Evolutionary conservation across 176 grass and related monocot species (phyloP).

Genomic region (Secale cereale): DNA sequence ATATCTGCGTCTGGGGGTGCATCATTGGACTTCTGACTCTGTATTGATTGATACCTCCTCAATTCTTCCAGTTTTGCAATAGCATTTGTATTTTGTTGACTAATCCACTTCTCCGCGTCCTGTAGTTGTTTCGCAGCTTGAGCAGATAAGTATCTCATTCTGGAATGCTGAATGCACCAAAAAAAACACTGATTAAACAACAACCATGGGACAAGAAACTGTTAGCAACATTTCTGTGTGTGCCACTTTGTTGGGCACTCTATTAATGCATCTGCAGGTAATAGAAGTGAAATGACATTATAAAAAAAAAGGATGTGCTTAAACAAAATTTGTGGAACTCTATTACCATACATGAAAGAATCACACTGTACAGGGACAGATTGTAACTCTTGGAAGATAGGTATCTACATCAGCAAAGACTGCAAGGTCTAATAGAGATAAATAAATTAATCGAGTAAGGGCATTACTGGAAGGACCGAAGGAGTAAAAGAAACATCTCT

Average conservation of each 20-base stretch:
- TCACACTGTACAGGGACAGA: not conserved
- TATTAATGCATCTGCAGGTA: not conserved
- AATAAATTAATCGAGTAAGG: not conserved
- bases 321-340: not conserved
- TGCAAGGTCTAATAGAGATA: conserved; percentile 10
- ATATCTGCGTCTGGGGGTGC: conserved; percentile 5
- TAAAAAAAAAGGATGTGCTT: not conserved
- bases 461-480: not conserved
- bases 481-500: not conserved
- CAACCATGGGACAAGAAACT: not conserved
- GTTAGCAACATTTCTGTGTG: not conserved
- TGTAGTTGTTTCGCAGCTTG: conserved; percentile 53
- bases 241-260: not conserved
- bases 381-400: not conserved
- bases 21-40: conserved; percentile 10
- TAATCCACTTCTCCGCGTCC: conserved; percentile 47
- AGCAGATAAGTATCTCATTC: conserved; percentile 56
- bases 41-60: conserved; percentile 26
- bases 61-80: conserved; percentile 61
- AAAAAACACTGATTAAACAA: conserved; percentile 25
- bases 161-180: conserved; percentile 40
- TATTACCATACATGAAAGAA: not conserved
- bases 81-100: conserved; percentile 53
- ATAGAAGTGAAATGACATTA: not conserved
- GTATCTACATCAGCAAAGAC: conserved; percentile 2